Evolutionary conservation across 345 rosid species (phyloP).

Genomic region (Anastatica hierochuntica): DNA sequence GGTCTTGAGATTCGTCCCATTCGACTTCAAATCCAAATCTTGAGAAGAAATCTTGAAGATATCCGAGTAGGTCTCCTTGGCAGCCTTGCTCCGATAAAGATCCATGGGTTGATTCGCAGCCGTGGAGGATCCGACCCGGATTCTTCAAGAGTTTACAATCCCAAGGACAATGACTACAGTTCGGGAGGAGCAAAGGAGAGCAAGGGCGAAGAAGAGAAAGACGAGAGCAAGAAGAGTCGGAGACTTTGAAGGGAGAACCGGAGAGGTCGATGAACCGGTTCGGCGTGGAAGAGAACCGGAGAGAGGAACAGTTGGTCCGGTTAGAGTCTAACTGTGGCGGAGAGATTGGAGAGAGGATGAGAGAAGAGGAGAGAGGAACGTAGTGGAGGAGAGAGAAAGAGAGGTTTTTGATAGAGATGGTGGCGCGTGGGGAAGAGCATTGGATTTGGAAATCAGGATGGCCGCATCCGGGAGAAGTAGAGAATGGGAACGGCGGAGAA

Average conservation of each 20-base stretch:
- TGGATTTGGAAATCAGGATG: conserved; percentile 69
- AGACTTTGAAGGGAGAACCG: conserved; percentile 59
- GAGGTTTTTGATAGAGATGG: conserved; percentile 50
- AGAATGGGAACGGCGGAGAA: conserved; percentile 64
- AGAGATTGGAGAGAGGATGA: conserved; percentile 19
- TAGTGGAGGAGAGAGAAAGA: conserved; percentile 45
- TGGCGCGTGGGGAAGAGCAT: conserved; percentile 55
- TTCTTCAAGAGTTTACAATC: conserved; percentile 48
- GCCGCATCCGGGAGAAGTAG: conserved; percentile 59
- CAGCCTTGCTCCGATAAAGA: conserved; percentile 50
- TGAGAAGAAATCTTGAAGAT: conserved; percentile 34
- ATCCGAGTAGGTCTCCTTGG: conserved; percentile 44
- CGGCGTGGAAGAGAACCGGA: conserved; percentile 29
- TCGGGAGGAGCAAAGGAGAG: conserved; percentile 35
- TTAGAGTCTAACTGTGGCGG: too few species aligned
- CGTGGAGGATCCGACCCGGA: conserved; percentile 50
- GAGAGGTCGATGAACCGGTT: conserved; percentile 44
- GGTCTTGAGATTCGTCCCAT: conserved; percentile 55
- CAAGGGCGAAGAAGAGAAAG: conserved; percentile 59
- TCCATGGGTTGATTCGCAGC: conserved; percentile 40
- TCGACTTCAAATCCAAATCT: conserved; percentile 52
- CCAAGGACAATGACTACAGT: conserved; percentile 54
- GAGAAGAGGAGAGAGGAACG: conserved; percentile 45
- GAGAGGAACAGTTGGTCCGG: conserved; percentile 20
- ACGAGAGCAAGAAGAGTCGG: conserved; percentile 72